phyloP scores from a whole-genome alignment of 2,329 filamentous ascomycete genomes.

The Ceratocystiopsis sp. region DNA sequence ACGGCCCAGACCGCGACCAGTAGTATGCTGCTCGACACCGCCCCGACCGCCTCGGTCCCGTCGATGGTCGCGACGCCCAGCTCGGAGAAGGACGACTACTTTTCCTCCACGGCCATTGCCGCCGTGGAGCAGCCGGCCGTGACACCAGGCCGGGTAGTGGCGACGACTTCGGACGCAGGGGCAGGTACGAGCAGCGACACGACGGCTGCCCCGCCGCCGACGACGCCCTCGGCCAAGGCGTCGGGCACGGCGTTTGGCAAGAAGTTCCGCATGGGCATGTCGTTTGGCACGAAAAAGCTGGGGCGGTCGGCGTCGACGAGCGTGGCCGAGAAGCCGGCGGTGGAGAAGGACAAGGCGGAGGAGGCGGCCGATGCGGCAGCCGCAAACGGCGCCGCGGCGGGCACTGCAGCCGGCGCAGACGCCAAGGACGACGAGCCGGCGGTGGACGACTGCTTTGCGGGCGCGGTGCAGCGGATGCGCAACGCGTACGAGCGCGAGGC shows the following conservation, averaged over 20 bases:
- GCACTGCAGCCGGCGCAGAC: constrained; percentile 10
- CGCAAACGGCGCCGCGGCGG: neutral
- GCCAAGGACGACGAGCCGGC: constrained; percentile 42
- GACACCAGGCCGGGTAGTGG: constrained; percentile 28
- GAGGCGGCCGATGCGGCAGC: constrained; percentile 1
- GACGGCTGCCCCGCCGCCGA: no score
- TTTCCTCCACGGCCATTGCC: constrained; percentile 36
- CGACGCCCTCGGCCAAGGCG: neutral
- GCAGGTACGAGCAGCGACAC: neutral
- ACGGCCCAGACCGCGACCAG: neutral
- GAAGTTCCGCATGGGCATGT: constrained; percentile 62
- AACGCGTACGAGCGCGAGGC: constrained; percentile 56
- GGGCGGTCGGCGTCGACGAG: constrained; percentile 49
- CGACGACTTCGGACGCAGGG: constrained; percentile 8
- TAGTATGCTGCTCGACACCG: no score
- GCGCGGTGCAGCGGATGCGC: constrained; percentile 54
- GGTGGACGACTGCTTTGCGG: constrained; percentile 58
- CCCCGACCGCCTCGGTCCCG: no score
- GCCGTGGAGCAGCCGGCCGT: constrained; percentile 20
- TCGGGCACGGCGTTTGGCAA: constrained; percentile 43
- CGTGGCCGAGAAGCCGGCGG: constrained; percentile 51
- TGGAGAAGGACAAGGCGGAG: constrained; percentile 52
- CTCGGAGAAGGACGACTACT: constrained; percentile 56
- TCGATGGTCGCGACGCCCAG: constrained; percentile 35
- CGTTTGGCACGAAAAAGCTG: constrained; percentile 72